phyloP scores from a whole-genome alignment of 2,329 filamentous ascomycete genomes.

The Pseudogymnoascus sp. region DNA sequence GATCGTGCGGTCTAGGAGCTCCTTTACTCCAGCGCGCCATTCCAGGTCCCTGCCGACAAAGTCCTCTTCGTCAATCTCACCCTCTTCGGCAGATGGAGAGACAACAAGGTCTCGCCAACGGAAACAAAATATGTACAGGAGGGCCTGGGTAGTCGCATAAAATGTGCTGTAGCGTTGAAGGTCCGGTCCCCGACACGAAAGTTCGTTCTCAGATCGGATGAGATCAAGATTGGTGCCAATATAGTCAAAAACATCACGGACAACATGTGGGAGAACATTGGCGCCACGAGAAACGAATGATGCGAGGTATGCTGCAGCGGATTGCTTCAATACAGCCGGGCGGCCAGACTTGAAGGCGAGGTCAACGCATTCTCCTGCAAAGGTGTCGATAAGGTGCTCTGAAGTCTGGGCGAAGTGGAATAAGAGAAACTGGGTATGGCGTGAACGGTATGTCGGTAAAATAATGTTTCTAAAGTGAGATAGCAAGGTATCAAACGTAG shows the following conservation, averaged over 20 bases:
- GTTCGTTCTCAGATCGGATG: constrained; percentile 64
- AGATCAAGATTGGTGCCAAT: constrained; percentile 69
- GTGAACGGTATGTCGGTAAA: constrained; percentile 80
- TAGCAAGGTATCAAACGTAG: constrained; percentile 69
- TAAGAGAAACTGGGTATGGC: constrained; percentile 89
- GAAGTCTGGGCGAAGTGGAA: constrained; percentile 91
- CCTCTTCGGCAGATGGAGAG: constrained; percentile 47
- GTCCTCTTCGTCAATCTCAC: constrained; percentile 54
- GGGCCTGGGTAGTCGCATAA: constrained; percentile 60
- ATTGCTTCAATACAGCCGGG: constrained; percentile 66
- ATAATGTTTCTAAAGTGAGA: constrained; percentile 82
- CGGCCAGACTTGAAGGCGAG: constrained; percentile 56
- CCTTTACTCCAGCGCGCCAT: constrained; percentile 68
- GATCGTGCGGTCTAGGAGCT: constrained; percentile 67
- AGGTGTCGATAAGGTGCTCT: constrained; percentile 68
- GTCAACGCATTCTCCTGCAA: constrained; percentile 68
- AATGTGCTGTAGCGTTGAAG: constrained; percentile 59
- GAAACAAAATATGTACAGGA: constrained; percentile 82
- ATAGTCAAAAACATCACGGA: constrained; percentile 74
- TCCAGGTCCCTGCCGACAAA: constrained; percentile 63
- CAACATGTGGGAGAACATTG: constrained; percentile 64
- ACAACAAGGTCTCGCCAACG: constrained; percentile 84
- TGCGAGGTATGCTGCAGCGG: constrained; percentile 83
- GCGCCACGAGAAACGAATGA: constrained; percentile 90
- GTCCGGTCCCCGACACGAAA: constrained; percentile 72